phyloP scores from a whole-genome alignment of 345 rosid species.

The Salix dunnii region DNA sequence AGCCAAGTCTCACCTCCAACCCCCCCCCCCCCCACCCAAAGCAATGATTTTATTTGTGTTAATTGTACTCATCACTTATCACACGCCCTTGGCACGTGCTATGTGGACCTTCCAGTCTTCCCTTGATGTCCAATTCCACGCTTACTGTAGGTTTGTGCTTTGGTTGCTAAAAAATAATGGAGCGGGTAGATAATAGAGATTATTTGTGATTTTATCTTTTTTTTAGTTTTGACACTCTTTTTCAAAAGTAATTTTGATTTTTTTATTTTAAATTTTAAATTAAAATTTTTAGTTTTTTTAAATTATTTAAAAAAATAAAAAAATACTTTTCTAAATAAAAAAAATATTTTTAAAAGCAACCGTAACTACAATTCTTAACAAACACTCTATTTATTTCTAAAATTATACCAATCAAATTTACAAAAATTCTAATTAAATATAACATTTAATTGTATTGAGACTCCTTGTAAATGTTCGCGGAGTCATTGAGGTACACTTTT shows the following conservation, averaged over 20 bases:
- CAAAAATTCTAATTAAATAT: neutral
- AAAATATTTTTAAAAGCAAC: too few relatives aligned
- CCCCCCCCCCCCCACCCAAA: too few relatives aligned
- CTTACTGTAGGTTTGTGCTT: neutral
- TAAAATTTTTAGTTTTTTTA: too few relatives aligned
- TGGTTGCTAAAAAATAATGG: neutral
- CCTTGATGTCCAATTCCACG: neutral
- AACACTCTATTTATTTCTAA: too few relatives aligned
- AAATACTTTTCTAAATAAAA: too few relatives aligned
- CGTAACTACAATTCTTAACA: too few relatives aligned
- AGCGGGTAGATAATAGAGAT: too few relatives aligned
- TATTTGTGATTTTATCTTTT: neutral
- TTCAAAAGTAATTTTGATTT: too few relatives aligned
- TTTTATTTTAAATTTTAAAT: too few relatives aligned
- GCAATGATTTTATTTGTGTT: neutral
- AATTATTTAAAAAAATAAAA: too few relatives aligned
- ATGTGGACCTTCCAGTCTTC: neutral
- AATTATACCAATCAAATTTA: neutral
- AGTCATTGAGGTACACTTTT: neutral
- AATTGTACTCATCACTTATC: neutral
- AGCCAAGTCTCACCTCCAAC: too few relatives aligned
- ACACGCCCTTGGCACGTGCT: conserved; percentile 8
- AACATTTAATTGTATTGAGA: neutral
- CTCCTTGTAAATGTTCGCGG: neutral
- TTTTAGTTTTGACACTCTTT: too few relatives aligned